Conservation (phyloP, 2,329 filamentous ascomycete genomes). For the Paraphaeosphaeria sporulosa region DNA sequence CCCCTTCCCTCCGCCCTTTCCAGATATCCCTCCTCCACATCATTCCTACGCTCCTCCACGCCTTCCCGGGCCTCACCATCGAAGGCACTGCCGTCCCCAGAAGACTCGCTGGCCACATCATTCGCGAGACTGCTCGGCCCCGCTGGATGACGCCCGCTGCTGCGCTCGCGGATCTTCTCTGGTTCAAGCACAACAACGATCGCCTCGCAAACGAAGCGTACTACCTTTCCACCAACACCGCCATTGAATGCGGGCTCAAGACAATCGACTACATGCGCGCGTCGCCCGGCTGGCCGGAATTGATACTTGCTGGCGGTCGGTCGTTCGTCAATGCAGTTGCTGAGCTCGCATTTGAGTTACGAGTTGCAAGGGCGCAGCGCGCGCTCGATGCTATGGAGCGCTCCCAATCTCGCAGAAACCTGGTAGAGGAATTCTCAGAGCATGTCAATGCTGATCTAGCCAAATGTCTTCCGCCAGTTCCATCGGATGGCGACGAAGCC, state of each 20-base stretch:
- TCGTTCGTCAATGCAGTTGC: constrained; percentile 34
- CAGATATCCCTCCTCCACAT: constrained; percentile 31
- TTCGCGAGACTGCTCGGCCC: too few species aligned
- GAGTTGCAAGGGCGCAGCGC: background rate
- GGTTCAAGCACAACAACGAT: too few species aligned
- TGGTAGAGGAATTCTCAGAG: background rate
- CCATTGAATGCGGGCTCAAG: too few species aligned
- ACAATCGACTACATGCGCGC: constrained; percentile 39
- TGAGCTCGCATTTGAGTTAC: constrained; percentile 27
- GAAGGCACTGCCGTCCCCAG: too few species aligned
- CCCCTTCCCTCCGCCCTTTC: constrained; percentile 25
- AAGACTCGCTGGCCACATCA: too few species aligned
- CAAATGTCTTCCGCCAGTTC: background rate
- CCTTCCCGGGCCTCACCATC: too few species aligned
- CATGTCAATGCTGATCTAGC: background rate
- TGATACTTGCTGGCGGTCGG: constrained; percentile 29
- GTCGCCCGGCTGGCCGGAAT: constrained; percentile 31
- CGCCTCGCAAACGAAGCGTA: too few species aligned
- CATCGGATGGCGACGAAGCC: background rate
- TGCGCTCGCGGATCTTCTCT: too few species aligned
- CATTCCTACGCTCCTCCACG: constrained; percentile 27
- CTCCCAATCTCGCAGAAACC: too few species aligned
- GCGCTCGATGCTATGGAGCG: constrained; percentile 6
- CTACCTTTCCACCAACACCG: too few species aligned
- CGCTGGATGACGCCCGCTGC: too few species aligned